Evolutionary conservation across 2,329 filamentous ascomycete genomes (phyloP).

Genomic region (Graphilbum ipis-grandicollis): DNA sequence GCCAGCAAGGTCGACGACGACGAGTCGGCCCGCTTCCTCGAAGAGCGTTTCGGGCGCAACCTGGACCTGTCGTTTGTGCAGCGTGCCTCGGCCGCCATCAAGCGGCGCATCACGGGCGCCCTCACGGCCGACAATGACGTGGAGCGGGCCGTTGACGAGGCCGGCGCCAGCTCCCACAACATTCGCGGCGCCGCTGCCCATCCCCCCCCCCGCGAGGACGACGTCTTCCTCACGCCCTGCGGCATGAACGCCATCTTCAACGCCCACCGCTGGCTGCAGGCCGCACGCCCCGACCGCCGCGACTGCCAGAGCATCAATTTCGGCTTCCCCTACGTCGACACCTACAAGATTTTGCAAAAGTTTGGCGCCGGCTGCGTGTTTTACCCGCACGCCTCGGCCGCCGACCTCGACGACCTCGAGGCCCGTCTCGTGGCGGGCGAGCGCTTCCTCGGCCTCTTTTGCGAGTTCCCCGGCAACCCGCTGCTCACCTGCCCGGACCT

Average conservation of each 20-base stretch:
- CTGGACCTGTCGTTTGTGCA: slow-evolving; percentile 62
- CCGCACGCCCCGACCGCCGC: slow-evolving; percentile 33
- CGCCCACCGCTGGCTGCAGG: slow-evolving; percentile 57
- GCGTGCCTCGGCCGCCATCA: slow-evolving; percentile 72
- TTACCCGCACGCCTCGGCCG: slow-evolving; percentile 62
- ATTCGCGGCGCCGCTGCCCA: slow-evolving; percentile 38
- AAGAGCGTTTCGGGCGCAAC: slow-evolving; percentile 88
- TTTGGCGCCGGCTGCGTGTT: slow-evolving; percentile 82
- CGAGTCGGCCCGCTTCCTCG: slow-evolving; percentile 69
- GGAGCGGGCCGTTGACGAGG: slow-evolving; percentile 5
- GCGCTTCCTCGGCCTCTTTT: slow-evolving; percentile 68
- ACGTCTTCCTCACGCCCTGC: slow-evolving; percentile 75
- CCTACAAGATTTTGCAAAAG: slow-evolving; percentile 85
- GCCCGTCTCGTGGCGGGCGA: slow-evolving; percentile 52
- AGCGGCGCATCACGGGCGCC: slow-evolving; percentile 74
- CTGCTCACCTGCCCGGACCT: slow-evolving; percentile 75
- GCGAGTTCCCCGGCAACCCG: slow-evolving; percentile 89
- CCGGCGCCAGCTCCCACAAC: slow-evolving; percentile 30
- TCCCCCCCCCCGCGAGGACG: slow-evolving; percentile 61
- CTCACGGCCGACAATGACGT: slow-evolving; percentile 57
- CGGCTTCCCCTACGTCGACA: slow-evolving; percentile 97
- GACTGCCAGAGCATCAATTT: slow-evolving; percentile 64
- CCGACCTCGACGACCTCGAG: slow-evolving; percentile 75
- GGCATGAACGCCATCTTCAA: slow-evolving; percentile 97
- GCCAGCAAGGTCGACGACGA: slow-evolving; percentile 8